Conservation (phyloP, 1,284 basidiomycete genomes). For the Cutaneotrichosporon cavernicola region DNA sequence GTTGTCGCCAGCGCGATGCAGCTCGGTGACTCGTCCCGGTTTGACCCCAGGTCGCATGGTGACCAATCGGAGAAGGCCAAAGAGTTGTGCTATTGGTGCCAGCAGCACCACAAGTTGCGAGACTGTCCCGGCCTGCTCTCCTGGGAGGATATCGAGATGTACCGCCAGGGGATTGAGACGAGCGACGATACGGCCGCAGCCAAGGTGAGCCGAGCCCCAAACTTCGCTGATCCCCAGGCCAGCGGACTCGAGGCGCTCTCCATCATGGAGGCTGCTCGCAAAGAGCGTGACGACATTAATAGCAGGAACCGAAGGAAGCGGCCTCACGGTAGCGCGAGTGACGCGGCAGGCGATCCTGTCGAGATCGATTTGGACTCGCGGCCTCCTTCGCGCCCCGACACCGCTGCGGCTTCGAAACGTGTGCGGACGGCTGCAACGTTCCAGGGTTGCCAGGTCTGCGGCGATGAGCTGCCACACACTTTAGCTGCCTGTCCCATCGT, state of each 20-base stretch:
- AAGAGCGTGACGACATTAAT: background rate
- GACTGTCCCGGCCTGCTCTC: slow-evolving; percentile 16
- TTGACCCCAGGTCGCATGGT: background rate
- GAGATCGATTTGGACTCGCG: background rate
- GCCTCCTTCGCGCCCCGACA: background rate
- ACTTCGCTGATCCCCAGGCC: slow-evolving; percentile 5
- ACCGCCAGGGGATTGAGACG: background rate
- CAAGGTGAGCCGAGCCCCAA: background rate
- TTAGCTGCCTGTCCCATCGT: slow-evolving; percentile 18
- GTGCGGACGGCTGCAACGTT: background rate
- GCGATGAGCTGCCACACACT: background rate
- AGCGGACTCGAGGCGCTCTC: slow-evolving; percentile 8
- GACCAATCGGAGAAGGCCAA: background rate
- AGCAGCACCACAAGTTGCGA: slow-evolving; percentile 8
- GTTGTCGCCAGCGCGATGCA: slow-evolving; percentile 9
- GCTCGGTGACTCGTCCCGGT: slow-evolving; percentile 23
- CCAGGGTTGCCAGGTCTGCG: slow-evolving; percentile 21
- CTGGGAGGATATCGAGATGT: background rate
- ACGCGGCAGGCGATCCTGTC: background rate
- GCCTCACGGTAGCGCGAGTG: background rate
- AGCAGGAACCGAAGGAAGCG: slow-evolving; percentile 3
- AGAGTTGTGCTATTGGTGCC: slow-evolving; percentile 19
- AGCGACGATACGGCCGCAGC: slow-evolving; percentile 8
- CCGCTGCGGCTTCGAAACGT: background rate
- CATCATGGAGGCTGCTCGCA: slow-evolving; percentile 15